phyloP scores from a whole-genome alignment of 805 yeast genomes.

The Saccharomyces cerevisiae region DNA sequence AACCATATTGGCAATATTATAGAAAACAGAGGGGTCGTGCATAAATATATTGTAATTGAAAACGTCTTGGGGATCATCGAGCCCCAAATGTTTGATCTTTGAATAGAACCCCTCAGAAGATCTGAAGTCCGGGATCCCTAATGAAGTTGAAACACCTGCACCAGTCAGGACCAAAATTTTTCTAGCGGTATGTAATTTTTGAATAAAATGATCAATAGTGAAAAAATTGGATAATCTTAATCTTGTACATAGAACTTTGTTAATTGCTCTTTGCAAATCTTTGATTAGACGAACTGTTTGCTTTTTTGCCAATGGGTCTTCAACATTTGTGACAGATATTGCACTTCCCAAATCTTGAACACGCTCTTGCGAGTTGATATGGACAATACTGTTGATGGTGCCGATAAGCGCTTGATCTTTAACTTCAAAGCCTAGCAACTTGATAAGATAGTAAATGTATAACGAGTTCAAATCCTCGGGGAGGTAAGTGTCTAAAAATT shows the following conservation, averaged over 20 bases:
- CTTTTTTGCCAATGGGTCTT: conserved; percentile 35
- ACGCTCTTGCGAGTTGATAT: conserved; percentile 10
- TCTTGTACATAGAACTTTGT: conserved; percentile 50
- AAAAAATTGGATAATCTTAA: conserved; percentile 44
- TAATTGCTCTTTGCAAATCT: conserved; percentile 55
- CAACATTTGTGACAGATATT: conserved; percentile 17
- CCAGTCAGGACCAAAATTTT: conserved; percentile 76
- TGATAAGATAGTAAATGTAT: conserved; percentile 48
- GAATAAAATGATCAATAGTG: conserved; percentile 51
- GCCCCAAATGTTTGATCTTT: conserved; percentile 54
- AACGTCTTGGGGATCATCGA: conserved; percentile 85
- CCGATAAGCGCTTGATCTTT: conserved; percentile 30
- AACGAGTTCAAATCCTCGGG: conserved; percentile 53
- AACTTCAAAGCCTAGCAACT: conserved; percentile 52
- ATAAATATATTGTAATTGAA: conserved; percentile 63
- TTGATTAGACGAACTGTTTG: conserved; percentile 41
- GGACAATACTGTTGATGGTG: conserved; percentile 20
- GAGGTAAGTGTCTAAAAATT: conserved; percentile 52
- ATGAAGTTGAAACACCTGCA: conserved; percentile 84
- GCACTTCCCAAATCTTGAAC: not conserved
- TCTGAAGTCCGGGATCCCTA: conserved; percentile 89
- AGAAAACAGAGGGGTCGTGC: conserved; percentile 71
- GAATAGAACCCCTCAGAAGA: conserved; percentile 79
- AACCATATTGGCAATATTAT: conserved; percentile 74
- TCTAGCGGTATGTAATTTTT: conserved; percentile 44